Conservation (phyloP, 1,284 basidiomycete species). For the Pyrrhoderma noxium region DNA sequence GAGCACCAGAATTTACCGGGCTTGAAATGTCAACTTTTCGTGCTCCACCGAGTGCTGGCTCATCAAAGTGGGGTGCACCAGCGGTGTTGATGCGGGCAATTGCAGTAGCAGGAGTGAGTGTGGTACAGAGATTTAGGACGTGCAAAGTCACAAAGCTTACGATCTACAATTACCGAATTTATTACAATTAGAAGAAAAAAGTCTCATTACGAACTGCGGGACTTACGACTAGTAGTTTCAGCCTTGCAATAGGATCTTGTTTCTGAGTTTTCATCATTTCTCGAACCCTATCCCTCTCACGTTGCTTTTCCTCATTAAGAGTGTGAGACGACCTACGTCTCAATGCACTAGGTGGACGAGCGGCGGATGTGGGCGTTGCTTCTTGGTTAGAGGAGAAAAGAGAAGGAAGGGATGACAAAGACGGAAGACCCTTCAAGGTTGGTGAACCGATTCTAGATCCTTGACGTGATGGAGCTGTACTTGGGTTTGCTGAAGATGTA, state of each 20-base stretch:
- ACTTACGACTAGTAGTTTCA: conserved; percentile 84
- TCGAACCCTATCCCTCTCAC: conserved; percentile 39
- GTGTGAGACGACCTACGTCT: conserved; percentile 4
- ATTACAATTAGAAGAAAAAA: not conserved
- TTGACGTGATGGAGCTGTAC: conserved; percentile 8
- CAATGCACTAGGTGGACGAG: conserved; percentile 10
- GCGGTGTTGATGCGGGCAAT: conserved; percentile 43
- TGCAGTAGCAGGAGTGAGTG: conserved; percentile 72
- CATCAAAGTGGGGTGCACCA: conserved; percentile 26
- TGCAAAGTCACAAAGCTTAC: conserved; percentile 85
- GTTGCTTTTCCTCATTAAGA: conserved; percentile 1
- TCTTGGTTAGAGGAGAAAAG: not conserved
- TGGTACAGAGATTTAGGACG: conserved; percentile 89
- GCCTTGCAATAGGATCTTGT: conserved; percentile 76
- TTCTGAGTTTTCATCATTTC: conserved; percentile 37
- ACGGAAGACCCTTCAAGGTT: conserved; percentile 5
- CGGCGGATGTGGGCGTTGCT: not conserved
- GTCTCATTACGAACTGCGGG: conserved; percentile 5
- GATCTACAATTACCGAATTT: conserved; percentile 39
- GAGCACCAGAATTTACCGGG: conserved; percentile 50
- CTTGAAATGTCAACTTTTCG: conserved; percentile 59
- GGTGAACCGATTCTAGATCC: conserved; percentile 11
- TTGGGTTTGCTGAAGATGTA: not conserved
- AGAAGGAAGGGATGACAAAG: conserved; percentile 8
- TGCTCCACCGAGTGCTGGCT: conserved; percentile 10